Base-by-base conservation (phyloP, 768 basidiomycete species). In the Wakefieldia striispora region DNA sequence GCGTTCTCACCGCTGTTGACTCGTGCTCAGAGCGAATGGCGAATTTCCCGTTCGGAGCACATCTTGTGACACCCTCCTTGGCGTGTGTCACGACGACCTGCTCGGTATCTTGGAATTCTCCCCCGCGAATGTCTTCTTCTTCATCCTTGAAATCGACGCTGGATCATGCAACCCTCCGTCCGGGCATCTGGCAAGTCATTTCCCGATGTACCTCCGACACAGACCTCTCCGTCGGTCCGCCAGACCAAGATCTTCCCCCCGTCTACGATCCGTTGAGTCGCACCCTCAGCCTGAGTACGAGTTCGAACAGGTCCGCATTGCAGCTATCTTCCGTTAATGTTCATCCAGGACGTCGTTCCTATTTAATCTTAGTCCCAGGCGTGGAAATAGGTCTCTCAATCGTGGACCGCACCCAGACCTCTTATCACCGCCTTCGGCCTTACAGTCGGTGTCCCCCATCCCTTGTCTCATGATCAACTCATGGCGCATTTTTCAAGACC, bases 111-210 rank as follows among this genome's bases (percentile, higher is more conserved):
- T 16, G 29, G 9, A 29, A 3, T 13, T 11, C 12, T 29, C 29
- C 16, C 6, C 34, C 11, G 3, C n/a, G 23, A n/a, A 26, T 37
- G 35, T 38, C 13, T 9, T 16, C 13, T 9, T 16, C 27, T 7
- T 24, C 38, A 34, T 27, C 33, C 33, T 16, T 16, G 33, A 7
- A 33, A 16, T 33, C 3, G 14, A 1, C 33, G 33, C 14, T 65
- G 63, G 53, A 63, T 47, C 54, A 45, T 26, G 5, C 51, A 3
- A 47, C 11, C 24, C 14, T 43, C 24, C 59, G 43, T 26, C 50
- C 57, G 13, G 57, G 53, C 12, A 50, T 64, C n/a, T 66, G 66
- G 64, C 53, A 54, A 5, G 29, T 58, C 38, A 39, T 66, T 29
- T 47, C 37, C 23, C 61, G 57, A 44, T 57, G 68, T 42, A 38